Base-by-base conservation (phyloP, 1,284 basidiomycete genomes). In the Polyporus tsugae region DNA sequence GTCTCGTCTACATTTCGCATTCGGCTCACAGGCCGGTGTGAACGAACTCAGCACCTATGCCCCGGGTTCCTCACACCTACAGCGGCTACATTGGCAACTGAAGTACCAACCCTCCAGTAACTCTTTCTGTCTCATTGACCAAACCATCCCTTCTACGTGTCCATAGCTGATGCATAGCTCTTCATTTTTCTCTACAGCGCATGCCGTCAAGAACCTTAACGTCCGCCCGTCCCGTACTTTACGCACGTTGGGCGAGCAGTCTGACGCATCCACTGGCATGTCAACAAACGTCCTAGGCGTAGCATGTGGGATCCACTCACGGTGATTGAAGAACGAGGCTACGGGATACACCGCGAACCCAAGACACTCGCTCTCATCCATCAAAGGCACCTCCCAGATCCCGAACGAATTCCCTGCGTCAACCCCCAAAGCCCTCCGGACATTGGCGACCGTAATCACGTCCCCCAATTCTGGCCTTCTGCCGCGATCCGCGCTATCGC, bases 361-460 rank as follows among this genome's bases (percentile, higher is more conserved):
- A 44, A 90, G 76, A 84, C 89, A 89, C 77, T 91, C 89, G 70
- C 83, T 87, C 72, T 87, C 86, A 11, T 78, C 77, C 25, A 78
- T 79, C 39, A 76, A 53, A 46, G 78, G 77, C 70, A 79, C 80
- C 71, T 91, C 88, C 86, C 87, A 91, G 55, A 91, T 83, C 29
- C 90, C 90, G 70, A 91, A 91, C 15, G 87, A 84, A 73, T 91
- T 91, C 22, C 89, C 89, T 41, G 85, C 82, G 70, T 91, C 89
- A 25, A 89, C 84, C n/a, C 82, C 82, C 29, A 91, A 79, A 11
- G 89, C 79, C 2, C 80, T 83, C 36, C 89, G 84, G 35, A 88
- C 81, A 59, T 80, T 81, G 25, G 78, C 76, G 13, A 82, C 80
- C 4, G 80, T 83, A 42, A 80, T 73, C 2, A 85, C 75, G 67